These are phyloP conservation scores for Viola odorata DNA, from an alignment of 345 rosid species.

Conservation along the genomic window DNA sequence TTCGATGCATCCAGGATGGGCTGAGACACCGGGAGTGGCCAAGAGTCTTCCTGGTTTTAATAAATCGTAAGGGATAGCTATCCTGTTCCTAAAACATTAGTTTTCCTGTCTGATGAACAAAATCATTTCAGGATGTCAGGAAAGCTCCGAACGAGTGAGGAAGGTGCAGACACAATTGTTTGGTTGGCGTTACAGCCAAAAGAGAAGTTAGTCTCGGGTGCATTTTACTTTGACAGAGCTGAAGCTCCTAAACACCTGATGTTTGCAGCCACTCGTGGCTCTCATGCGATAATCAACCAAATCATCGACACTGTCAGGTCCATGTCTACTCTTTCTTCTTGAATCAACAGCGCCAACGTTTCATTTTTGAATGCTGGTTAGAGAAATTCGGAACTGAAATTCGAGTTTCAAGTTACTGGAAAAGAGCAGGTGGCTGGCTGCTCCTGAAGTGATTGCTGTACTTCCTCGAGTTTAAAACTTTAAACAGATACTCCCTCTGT, in stretches of 20 bases:
- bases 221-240: constrained; percentile 82
- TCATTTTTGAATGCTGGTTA: no score
- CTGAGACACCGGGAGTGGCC: constrained; percentile 80
- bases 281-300: constrained; percentile 45
- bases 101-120: not conserved
- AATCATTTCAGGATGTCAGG: constrained; percentile 49
- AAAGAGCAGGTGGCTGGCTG: not conserved
- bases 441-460: no score
- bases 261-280: constrained; percentile 56
- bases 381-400: no score
- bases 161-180: constrained; percentile 81
- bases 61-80: constrained; percentile 31
- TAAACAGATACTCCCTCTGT: no score
- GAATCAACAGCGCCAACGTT: not conserved
- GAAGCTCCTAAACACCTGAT: constrained; percentile 71
- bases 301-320: constrained; percentile 43
- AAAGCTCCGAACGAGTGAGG: constrained; percentile 69
- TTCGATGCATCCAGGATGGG: constrained; percentile 98
- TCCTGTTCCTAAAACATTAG: not conserved
- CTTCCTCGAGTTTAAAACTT: not conserved
- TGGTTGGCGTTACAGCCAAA: constrained; percentile 85
- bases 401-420: not conserved
- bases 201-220: constrained; percentile 62
- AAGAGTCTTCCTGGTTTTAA: constrained; percentile 59
- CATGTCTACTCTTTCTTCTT: constrained; percentile 29